Base-by-base conservation (phyloP, 805 yeast species). In the Blastobotrys peoriensis region DNA sequence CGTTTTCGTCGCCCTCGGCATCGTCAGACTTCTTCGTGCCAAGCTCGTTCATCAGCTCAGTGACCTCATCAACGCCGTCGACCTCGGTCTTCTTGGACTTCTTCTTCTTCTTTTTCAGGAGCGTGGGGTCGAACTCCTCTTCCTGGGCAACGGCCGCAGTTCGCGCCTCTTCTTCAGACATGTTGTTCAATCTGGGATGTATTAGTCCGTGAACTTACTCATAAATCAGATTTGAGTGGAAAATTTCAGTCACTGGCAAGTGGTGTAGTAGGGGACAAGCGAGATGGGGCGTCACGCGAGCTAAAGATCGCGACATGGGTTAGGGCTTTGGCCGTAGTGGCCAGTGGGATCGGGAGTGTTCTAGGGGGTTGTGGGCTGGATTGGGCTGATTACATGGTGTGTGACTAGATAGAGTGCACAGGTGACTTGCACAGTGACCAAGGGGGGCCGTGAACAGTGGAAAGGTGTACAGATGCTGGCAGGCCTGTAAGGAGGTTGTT, bases 11-110 rank as follows among this genome's bases (percentile, higher is more conserved):
- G 33, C 76, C 67, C 33, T 66, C 76, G 3, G 63, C 73, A 6
- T 62, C 65, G 5, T 62, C 65, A 33, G 51, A 65, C 77, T 86
- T 78, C 75, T 86, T 86, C 70, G 85, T 85, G 67, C 84, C 86
- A 61, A 87, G 69, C 6, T 93, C 91, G 25, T 87, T 75, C 58
- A 86, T 80, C 68, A 86, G 66, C 52, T 81, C 86, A 44, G 75
- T 80, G 46, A 68, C 72, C 46, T 67, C 74, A 4, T 59, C 64
- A 23, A 61, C 67, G 6, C 45, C 61, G 28, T 55, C 47, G 20
- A 49, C 48, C 51, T 33, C 42, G 51, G 19, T 46, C 53, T 18
- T 40, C 54, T 51, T 57, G 51, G 56, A 56, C 61, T 63, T 63
- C 57, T 62, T 64, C 59, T 65, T 65, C 59, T 62, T 62, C 60